Percentiles rank a stretch among this genome's conserved stretches.
These are phyloP conservation scores for Verticillium klebahnii DNA, from an alignment of 2,329 filamentous ascomycete species.

Conservation along the genomic window DNA sequence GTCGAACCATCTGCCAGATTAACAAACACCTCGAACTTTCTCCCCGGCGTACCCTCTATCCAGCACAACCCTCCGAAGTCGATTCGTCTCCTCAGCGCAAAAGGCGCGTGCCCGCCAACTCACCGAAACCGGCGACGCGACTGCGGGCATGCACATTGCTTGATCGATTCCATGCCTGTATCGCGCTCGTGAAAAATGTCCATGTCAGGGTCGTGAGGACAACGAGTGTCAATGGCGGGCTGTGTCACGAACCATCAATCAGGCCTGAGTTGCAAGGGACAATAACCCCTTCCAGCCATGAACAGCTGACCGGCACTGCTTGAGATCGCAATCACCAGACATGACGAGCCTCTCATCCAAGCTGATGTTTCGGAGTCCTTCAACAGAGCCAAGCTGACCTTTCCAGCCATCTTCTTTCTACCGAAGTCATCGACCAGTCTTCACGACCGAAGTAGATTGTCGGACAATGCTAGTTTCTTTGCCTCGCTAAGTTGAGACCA, in stretches of 20 bases:
- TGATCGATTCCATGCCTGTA: conserved; percentile 2
- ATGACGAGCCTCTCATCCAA: too few relatives aligned
- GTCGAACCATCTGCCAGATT: conserved; percentile 25
- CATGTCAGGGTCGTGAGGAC: conserved; percentile 35
- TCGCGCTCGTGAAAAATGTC: conserved; percentile 31
- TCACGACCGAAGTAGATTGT: too few relatives aligned
- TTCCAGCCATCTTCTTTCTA: too few relatives aligned
- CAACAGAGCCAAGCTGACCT: too few relatives aligned
- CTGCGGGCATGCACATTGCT: neutral
- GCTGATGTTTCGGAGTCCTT: too few relatives aligned
- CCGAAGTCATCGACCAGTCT: too few relatives aligned
- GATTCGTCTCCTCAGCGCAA: conserved; percentile 14
- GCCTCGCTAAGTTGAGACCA: too few relatives aligned
- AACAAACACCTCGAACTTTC: conserved; percentile 23
- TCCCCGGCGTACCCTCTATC: conserved; percentile 23
- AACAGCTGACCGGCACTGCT: too few relatives aligned
- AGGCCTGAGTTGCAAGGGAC: neutral
- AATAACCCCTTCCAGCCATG: too few relatives aligned
- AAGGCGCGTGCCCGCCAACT: neutral
- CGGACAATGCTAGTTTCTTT: too few relatives aligned
- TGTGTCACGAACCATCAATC: neutral
- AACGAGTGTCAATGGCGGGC: conserved; percentile 30
- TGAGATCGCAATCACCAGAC: too few relatives aligned
- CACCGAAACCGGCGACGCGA: neutral
- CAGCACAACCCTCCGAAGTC: conserved; percentile 23